Evolutionary conservation across 2,329 filamentous ascomycete species (phyloP).

Genomic region (Xylaria sp.): DNA sequence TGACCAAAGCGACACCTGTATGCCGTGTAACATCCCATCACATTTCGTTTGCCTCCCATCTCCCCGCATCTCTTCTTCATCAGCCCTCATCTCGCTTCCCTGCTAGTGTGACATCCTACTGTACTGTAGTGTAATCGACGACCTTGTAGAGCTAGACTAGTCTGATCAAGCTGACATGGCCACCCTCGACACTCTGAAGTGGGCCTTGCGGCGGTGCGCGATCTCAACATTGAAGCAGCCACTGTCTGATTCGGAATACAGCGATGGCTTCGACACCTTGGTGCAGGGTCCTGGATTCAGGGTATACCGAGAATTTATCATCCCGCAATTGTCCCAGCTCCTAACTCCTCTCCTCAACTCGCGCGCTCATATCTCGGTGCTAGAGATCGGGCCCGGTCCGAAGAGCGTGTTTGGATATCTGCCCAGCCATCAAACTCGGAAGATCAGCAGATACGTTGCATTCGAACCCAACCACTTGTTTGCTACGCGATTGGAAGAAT

Average conservation of each 20-base stretch:
- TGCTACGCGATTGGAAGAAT: constrained; percentile 50
- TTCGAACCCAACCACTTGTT: constrained; percentile 59
- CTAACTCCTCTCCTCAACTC: constrained; percentile 50
- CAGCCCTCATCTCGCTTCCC: no score
- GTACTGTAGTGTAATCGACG: no score
- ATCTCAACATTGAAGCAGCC: constrained; percentile 36
- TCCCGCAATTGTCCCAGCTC: constrained; percentile 53
- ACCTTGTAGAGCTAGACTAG: no score
- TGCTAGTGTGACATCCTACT: no score
- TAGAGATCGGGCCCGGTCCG: constrained; percentile 66
- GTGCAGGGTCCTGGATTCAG: constrained; percentile 42
- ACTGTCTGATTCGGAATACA: constrained; percentile 56
- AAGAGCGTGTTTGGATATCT: constrained; percentile 59
- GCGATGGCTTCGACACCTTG: constrained; percentile 53
- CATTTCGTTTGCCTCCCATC: no score
- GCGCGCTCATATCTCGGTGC: constrained; percentile 52
- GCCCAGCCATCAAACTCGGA: constrained; percentile 48
- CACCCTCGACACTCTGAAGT: constrained; percentile 11
- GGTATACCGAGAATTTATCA: constrained; percentile 57
- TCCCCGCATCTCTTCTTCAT: no score
- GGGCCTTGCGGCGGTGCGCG: constrained; percentile 30
- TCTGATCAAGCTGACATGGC: constrained; percentile 1
- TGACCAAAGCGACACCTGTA: no score
- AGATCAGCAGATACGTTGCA: constrained; percentile 57
- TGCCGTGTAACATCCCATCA: no score